Evolutionary conservation across 2,329 filamentous ascomycete species (phyloP).

Genomic region (Didymella glomerata): DNA sequence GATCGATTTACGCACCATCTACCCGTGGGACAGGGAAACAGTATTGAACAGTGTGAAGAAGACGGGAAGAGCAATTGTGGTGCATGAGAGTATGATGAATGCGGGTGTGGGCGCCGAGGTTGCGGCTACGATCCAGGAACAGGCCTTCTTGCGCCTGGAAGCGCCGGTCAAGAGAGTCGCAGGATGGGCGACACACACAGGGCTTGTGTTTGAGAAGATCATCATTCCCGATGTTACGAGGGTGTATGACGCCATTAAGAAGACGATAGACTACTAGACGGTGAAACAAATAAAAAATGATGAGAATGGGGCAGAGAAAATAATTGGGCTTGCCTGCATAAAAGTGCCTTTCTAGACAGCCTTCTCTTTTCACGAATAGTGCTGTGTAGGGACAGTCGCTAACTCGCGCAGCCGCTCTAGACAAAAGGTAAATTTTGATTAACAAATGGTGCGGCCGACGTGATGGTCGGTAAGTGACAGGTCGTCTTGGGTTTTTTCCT

Average conservation of each 20-base stretch:
- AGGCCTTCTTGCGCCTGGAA: constrained; percentile 83
- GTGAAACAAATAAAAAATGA: too few relatives aligned
- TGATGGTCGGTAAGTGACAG: too few relatives aligned
- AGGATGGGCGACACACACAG: constrained; percentile 88
- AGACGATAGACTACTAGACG: constrained; percentile 55
- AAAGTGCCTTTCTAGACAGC: too few relatives aligned
- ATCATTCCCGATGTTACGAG: constrained; percentile 82
- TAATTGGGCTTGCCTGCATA: too few relatives aligned
- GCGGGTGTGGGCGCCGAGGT: constrained; percentile 89
- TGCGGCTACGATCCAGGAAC: constrained; percentile 85
- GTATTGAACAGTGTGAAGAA: constrained; percentile 84
- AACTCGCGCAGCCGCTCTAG: too few relatives aligned
- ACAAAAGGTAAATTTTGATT: too few relatives aligned
- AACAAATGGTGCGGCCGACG: too few relatives aligned
- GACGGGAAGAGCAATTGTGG: constrained; percentile 85
- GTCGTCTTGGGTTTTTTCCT: too few relatives aligned
- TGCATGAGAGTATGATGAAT: constrained; percentile 93
- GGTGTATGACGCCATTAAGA: constrained; percentile 61
- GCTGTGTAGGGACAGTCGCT: too few relatives aligned
- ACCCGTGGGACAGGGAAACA: constrained; percentile 87
- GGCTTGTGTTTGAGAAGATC: constrained; percentile 75
- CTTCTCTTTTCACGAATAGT: too few relatives aligned
- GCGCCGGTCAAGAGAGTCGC: constrained; percentile 85
- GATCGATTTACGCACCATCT: constrained; percentile 86
- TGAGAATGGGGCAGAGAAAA: too few relatives aligned